phyloP scores from a whole-genome alignment of 2,329 filamentous ascomycete genomes.

The Cercospora sp. region DNA sequence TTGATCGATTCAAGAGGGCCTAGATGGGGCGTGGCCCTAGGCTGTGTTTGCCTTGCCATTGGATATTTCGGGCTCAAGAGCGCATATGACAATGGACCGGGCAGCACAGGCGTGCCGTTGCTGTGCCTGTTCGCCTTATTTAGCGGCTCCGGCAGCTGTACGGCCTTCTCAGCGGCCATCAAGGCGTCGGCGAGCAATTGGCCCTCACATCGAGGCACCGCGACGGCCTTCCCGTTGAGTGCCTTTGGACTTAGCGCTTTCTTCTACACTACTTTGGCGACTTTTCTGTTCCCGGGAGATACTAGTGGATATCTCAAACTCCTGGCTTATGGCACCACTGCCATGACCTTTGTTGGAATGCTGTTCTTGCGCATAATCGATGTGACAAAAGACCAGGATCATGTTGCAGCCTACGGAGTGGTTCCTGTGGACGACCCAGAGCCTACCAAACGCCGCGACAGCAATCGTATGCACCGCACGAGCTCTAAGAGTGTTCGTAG shows the following conservation, averaged over 20 bases:
- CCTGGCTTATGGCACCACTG: constrained; percentile 75
- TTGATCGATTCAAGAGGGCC: constrained; percentile 82
- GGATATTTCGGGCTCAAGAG: constrained; percentile 85
- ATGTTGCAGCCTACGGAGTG: constrained; percentile 54
- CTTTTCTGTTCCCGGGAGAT: constrained; percentile 76
- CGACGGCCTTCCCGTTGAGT: constrained; percentile 88
- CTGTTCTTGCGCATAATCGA: constrained; percentile 79
- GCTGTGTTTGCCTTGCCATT: constrained; percentile 67
- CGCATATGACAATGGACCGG: constrained; percentile 71
- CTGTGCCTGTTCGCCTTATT: constrained; percentile 84
- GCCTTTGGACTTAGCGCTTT: constrained; percentile 94
- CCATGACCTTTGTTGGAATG: constrained; percentile 72
- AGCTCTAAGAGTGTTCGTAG: constrained; percentile 11
- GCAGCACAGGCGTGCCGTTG: constrained; percentile 55
- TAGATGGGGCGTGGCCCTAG: constrained; percentile 72
- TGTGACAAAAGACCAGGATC: constrained; percentile 44
- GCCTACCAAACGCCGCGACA: constrained; percentile 22
- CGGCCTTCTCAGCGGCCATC: constrained; percentile 83
- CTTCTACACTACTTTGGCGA: constrained; percentile 84
- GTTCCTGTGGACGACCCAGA: constrained; percentile 47
- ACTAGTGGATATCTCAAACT: constrained; percentile 79
- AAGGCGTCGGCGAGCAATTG: constrained; percentile 87
- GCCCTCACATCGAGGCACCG: constrained; percentile 85
- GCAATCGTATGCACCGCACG: constrained; percentile 23
- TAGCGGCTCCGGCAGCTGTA: constrained; percentile 84